These are phyloP conservation scores for Lentinula guzmanii DNA, from an alignment of 768 basidiomycete species.

Conservation along the genomic window DNA sequence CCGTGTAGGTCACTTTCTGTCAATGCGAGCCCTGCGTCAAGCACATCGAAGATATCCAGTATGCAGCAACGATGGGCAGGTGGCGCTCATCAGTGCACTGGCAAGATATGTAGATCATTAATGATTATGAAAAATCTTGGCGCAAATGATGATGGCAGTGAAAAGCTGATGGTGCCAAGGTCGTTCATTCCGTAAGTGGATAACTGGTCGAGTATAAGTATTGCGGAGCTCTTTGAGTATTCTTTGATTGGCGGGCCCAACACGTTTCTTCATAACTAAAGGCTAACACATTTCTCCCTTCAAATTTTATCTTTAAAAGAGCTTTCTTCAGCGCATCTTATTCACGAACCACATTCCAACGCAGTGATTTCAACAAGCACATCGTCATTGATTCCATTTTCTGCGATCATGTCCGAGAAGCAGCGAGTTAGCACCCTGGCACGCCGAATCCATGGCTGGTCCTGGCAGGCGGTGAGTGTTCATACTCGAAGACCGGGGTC, in stretches of 20 bases:
- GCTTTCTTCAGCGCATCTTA: not conserved
- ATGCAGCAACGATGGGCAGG: too few species aligned
- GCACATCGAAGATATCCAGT: too few species aligned
- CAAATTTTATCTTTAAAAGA: not conserved
- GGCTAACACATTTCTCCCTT: not conserved
- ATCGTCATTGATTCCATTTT: not conserved
- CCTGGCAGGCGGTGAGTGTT: slow-evolving; percentile 40
- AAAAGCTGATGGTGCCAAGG: not conserved
- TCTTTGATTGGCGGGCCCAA: not conserved
- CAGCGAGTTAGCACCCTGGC: slow-evolving; percentile 27
- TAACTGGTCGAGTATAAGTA: not conserved
- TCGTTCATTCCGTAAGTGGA: not conserved
- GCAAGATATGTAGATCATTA: too few species aligned
- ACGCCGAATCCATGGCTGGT: slow-evolving; percentile 43
- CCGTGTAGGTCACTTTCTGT: too few species aligned
- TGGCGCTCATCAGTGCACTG: too few species aligned
- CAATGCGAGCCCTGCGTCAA: too few species aligned
- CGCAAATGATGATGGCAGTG: too few species aligned
- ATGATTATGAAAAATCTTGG: too few species aligned
- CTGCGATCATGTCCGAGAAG: not conserved
- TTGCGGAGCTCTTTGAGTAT: not conserved
- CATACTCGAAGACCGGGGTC: not conserved
- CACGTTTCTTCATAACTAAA: not conserved
- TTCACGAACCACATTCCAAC: not conserved
- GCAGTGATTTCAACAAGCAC: not conserved